Conservation (phyloP, 768 basidiomycete species). For the Cystofilobasidium macerans region DNA sequence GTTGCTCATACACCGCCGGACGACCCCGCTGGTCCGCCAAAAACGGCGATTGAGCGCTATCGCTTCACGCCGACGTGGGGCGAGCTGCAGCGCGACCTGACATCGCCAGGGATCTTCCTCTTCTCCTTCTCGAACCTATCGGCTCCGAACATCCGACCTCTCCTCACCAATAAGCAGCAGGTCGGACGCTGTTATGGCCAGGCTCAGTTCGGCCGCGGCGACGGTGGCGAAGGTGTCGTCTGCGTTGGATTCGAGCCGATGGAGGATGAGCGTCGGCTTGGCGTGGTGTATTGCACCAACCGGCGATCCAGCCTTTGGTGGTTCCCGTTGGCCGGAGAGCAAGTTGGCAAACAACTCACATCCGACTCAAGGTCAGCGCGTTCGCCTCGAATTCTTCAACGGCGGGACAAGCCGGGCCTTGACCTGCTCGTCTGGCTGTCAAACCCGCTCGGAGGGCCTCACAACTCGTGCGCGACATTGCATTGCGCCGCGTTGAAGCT, state of each 20-base stretch:
- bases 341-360: not conserved
- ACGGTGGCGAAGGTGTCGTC: constrained; percentile 37
- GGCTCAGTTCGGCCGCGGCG: constrained; percentile 26
- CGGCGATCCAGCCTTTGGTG: constrained; percentile 52
- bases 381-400: constrained; percentile 47
- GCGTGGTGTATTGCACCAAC: constrained; percentile 53
- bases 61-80: constrained; percentile 53
- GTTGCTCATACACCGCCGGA: constrained; percentile 15
- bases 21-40: not conserved
- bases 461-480: constrained; percentile 49
- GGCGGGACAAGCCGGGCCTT: constrained; percentile 28
- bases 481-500: constrained; percentile 32
- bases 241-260: constrained; percentile 56
- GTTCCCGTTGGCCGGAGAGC: constrained; percentile 35
- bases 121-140: constrained; percentile 36
- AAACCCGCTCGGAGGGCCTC: constrained; percentile 49
- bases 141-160: constrained; percentile 8
- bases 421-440: constrained; percentile 48
- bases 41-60: constrained; percentile 42
- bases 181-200: constrained; percentile 45
- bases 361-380: constrained; percentile 43
- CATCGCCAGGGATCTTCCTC: constrained; percentile 48
- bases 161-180: constrained; percentile 11
- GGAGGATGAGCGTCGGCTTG: constrained; percentile 50
- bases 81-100: constrained; percentile 50